These are phyloP conservation scores for Dipodascopsis uninucleata DNA, from an alignment of 805 yeast genomes.

Conservation along the genomic window DNA sequence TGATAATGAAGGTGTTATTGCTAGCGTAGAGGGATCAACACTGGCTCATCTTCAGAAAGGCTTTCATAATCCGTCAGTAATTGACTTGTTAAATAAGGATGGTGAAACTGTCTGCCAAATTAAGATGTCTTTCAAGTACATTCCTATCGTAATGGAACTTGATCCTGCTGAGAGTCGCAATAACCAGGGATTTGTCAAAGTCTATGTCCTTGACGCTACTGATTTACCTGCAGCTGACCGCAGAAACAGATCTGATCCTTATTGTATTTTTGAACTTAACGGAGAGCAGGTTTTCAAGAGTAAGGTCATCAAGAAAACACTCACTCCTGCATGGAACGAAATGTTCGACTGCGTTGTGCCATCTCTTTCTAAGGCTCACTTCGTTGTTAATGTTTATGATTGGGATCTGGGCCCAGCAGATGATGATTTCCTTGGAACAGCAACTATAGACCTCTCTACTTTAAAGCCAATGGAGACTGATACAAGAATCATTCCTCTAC, in stretches of 20 bases:
- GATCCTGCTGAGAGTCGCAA: conserved; percentile 73
- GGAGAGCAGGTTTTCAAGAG: conserved; percentile 65
- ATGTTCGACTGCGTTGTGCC: conserved; percentile 50
- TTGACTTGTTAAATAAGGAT: conserved; percentile 52
- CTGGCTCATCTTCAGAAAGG: conserved; percentile 59
- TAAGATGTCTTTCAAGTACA: conserved; percentile 58
- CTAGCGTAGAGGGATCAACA: conserved; percentile 65
- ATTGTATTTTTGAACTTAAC: conserved; percentile 63
- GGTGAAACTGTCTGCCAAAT: conserved; percentile 39
- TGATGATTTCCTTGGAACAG: conserved; percentile 78
- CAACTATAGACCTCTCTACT: conserved; percentile 52
- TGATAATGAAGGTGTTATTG: conserved; percentile 54
- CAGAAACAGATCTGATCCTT: conserved; percentile 88
- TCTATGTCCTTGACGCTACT: conserved; percentile 61
- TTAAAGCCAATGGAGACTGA: conserved; percentile 56
- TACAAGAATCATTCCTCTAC: conserved; percentile 52
- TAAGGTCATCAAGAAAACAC: conserved; percentile 76
- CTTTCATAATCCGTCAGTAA: conserved; percentile 56
- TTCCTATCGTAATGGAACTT: conserved; percentile 63
- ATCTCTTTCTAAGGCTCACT: conserved; percentile 57
- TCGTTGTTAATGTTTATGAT: conserved; percentile 63
- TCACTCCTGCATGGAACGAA: conserved; percentile 90
- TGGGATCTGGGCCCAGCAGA: conserved; percentile 92
- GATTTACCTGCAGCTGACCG: conserved; percentile 81
- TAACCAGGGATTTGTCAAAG: conserved; percentile 66